A percentile compares a stretch with the other conserved stretches of the same genome.
Conservation (phyloP, 805 yeast species). For the Candida succiphila region DNA sequence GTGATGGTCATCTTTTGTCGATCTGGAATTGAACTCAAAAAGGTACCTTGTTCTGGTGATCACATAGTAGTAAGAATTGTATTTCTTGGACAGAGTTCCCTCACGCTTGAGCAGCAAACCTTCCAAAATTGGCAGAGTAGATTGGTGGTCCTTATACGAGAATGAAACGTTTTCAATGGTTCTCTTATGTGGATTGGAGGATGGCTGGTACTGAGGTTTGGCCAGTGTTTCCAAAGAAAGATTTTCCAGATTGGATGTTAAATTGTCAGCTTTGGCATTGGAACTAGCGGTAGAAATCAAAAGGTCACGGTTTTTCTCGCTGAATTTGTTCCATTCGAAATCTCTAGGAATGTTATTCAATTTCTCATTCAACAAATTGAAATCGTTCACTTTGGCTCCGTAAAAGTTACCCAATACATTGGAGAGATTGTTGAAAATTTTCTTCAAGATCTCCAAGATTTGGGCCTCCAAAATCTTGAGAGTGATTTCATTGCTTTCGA, state of each 20-base stretch:
- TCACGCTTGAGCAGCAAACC: constrained; percentile 37
- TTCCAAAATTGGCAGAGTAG: constrained; percentile 35
- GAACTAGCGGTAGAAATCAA: constrained; percentile 23
- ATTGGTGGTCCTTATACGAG: constrained; percentile 27
- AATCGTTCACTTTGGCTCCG: constrained; percentile 18
- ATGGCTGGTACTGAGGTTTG: constrained; percentile 6
- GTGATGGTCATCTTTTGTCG: constrained; percentile 25
- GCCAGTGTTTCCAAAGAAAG: constrained; percentile 1
- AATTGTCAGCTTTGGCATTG: not conserved
- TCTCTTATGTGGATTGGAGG: constrained; percentile 22
- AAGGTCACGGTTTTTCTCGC: constrained; percentile 17
- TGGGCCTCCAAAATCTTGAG: constrained; percentile 33
- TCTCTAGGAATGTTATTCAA: constrained; percentile 25
- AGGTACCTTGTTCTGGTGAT: constrained; percentile 34
- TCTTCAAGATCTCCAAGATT: constrained; percentile 29
- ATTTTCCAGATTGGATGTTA: not conserved
- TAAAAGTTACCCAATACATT: constrained; percentile 21
- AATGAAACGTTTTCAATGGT: constrained; percentile 24
- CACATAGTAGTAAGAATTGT: constrained; percentile 35
- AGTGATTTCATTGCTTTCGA: constrained; percentile 29
- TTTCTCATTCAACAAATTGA: constrained; percentile 18
- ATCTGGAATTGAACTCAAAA: constrained; percentile 35
- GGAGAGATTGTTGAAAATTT: constrained; percentile 22
- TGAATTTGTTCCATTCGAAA: constrained; percentile 36
- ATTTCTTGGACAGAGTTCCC: constrained; percentile 30